phyloP scores from a whole-genome alignment of 2,329 filamentous ascomycete species.

The Epichloe hybrida region DNA sequence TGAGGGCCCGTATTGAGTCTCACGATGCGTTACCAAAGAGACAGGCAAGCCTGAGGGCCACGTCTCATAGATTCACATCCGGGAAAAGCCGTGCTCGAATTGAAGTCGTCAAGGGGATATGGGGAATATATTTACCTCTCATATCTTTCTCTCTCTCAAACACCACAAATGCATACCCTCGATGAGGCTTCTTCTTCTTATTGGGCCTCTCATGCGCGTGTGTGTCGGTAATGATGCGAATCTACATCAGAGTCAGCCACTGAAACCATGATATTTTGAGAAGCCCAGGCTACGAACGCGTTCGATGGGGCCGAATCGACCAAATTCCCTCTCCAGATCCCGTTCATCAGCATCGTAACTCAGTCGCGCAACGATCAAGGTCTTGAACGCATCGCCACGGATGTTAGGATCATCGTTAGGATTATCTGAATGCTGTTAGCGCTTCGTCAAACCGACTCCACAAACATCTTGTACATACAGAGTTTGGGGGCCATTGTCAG shows the following conservation, averaged over 20 bases:
- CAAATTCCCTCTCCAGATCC: constrained; percentile 87
- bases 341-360: constrained; percentile 81
- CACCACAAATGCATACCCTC: constrained; percentile 92
- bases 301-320: constrained; percentile 86
- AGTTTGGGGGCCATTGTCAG: constrained; percentile 48
- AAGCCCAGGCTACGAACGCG: constrained; percentile 42
- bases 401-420: constrained; percentile 78
- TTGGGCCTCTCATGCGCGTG: constrained; percentile 54
- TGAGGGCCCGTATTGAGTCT: constrained; percentile 39
- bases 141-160: constrained; percentile 97
- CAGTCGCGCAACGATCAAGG: constrained; percentile 79
- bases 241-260: constrained; percentile 34
- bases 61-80: constrained; percentile 18
- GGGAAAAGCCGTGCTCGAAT: constrained; percentile 1
- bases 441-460: neutral
- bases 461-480: constrained; percentile 34
- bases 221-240: constrained; percentile 73
- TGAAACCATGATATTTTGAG: neutral
- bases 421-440: constrained; percentile 43
- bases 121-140: constrained; percentile 65
- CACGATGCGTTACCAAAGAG: constrained; percentile 25
- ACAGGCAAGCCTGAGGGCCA: constrained; percentile 30
- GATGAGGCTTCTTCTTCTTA: constrained; percentile 69
- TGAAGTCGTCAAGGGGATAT: constrained; percentile 10
- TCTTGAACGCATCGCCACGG: constrained; percentile 87